A percentile compares a stretch with the other conserved stretches of the same genome.
Conservation (phyloP, 2,329 filamentous ascomycete species). For the Ascochyta rabiei region DNA sequence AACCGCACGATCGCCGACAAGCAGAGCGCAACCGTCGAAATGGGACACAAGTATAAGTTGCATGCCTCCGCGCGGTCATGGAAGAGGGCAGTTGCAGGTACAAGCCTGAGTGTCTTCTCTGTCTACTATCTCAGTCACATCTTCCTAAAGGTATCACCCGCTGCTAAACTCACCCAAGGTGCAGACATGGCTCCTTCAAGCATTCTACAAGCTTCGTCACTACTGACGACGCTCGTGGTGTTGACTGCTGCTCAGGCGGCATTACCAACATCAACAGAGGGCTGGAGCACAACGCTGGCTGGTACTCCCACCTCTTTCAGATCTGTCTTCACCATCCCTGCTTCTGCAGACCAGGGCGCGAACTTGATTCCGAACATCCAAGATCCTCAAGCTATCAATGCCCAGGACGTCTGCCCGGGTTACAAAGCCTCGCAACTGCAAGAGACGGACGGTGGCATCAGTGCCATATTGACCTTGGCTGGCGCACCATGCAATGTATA, state of each 20-base stretch:
- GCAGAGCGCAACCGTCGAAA: conserved; percentile 1
- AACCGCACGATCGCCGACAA: conserved; percentile 10
- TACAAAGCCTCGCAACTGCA: conserved; percentile 61
- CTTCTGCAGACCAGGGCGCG: conserved; percentile 42
- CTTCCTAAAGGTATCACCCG: not conserved
- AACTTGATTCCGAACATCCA: conserved; percentile 64
- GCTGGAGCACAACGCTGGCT: conserved; percentile 31
- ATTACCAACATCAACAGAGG: conserved; percentile 22
- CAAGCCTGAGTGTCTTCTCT: conserved; percentile 5
- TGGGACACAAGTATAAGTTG: conserved; percentile 16
- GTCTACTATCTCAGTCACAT: conserved; percentile 2
- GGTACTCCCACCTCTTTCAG: conserved; percentile 41
- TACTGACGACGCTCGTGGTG: conserved; percentile 33
- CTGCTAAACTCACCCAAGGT: not conserved
- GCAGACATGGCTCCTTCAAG: conserved; percentile 18
- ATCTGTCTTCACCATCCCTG: conserved; percentile 46
- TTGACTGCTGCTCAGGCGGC: conserved; percentile 31
- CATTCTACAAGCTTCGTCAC: conserved; percentile 29
- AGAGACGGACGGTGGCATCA: conserved; percentile 55
- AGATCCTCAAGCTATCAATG: conserved; percentile 67
- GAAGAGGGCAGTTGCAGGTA: conserved; percentile 6
- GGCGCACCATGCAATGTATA: conserved; percentile 72
- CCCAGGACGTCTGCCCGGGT: conserved; percentile 67
- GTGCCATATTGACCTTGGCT: conserved; percentile 59
- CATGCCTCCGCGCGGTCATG: conserved; percentile 3